Base-by-base conservation (phyloP, 1,139 yeast genomes). In the Ogataea hybrid region DNA sequence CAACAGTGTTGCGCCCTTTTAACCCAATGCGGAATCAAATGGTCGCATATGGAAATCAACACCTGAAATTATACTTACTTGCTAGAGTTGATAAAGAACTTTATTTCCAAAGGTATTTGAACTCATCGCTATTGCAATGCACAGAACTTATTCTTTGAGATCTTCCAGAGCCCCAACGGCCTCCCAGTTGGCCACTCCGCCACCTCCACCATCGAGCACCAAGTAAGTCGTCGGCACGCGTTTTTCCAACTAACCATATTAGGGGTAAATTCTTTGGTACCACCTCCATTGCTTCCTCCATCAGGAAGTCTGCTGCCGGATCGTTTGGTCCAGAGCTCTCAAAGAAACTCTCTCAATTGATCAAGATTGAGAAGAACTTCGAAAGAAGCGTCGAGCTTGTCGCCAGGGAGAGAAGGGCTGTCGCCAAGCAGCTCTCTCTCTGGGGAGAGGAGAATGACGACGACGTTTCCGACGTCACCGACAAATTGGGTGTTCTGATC, bases 391-490 rank as follows among this genome's bases (percentile, higher is more conserved):
- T 92, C 61, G 97, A 92, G 71, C 75, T 87, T 58, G 89, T 90
- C 50, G 94, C 97, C 52, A 81, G 87, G 65, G 98, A 92, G 73
- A 84, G 97, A 69, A 84, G 94, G 69, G 94, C 87, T 62, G 96
- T 88, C 56, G 98, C 98, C 59, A 88, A 84, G 71, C 97, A 89
- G 73, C 79, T 92, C 66, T 85, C 96, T 49, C 68, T 84, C 52
- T 92, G 98, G 98, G 98, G 98, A 72, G 95, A 90, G 69, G 96
- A 86, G 58, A 87, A 89, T 64, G 97, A 92, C 65, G 97, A 92
- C 62, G 98, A 92, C 59, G 96, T 92, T 48, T 81, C 94, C 48
- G 98, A 92, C 66, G 90, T 92, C 56, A 92, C 98, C 55, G 98
- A 92, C 71, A 88, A 92, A 69, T 79, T 92, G 66, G 97, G 97